These are phyloP conservation scores for Aspergillus carlsbadensis DNA, from an alignment of 495 filamentous ascomycete species.

Conservation along the genomic window DNA sequence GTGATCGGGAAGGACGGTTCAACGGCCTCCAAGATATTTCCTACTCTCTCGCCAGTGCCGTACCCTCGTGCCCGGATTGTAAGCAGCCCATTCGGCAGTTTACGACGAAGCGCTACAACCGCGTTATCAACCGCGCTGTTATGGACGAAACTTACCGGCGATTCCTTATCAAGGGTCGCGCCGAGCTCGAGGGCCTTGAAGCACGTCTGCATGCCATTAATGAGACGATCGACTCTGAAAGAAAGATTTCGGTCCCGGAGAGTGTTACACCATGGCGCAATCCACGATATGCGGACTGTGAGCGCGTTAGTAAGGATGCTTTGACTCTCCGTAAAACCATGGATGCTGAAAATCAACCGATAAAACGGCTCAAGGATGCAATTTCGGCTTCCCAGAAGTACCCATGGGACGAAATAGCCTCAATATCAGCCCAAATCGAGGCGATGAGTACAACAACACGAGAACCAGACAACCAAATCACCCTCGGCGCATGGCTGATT, in stretches of 20 bases:
- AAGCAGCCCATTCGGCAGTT: constrained; percentile 9
- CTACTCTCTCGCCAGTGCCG: constrained; percentile 45
- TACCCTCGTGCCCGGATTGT: constrained; percentile 8
- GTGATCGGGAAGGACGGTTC: constrained; percentile 31
- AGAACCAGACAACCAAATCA: constrained; percentile 7
- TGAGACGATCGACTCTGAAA: not conserved
- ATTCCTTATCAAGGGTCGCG: constrained; percentile 41
- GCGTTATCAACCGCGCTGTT: constrained; percentile 60
- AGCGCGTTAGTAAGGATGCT: constrained; percentile 1
- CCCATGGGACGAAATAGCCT: constrained; percentile 3
- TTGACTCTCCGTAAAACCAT: constrained; percentile 1
- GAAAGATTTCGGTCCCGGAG: not conserved
- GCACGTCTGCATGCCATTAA: not conserved
- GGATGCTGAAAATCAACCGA: constrained; percentile 3
- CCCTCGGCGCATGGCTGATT: constrained; percentile 3
- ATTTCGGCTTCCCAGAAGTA: constrained; percentile 1
- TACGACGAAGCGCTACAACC: constrained; percentile 70
- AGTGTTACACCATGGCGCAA: not conserved
- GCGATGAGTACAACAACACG: constrained; percentile 2
- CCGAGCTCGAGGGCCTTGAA: constrained; percentile 1
- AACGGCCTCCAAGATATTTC: constrained; percentile 33
- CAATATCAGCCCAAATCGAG: not conserved
- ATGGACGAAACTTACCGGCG: constrained; percentile 68
- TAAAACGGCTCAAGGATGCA: constrained; percentile 6
- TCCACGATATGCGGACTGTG: not conserved